Percentiles rank a stretch among this genome's conserved stretches.
Evolutionary conservation across 2,329 filamentous ascomycete species (phyloP).

Genomic region (Colletotrichum sp.): DNA sequence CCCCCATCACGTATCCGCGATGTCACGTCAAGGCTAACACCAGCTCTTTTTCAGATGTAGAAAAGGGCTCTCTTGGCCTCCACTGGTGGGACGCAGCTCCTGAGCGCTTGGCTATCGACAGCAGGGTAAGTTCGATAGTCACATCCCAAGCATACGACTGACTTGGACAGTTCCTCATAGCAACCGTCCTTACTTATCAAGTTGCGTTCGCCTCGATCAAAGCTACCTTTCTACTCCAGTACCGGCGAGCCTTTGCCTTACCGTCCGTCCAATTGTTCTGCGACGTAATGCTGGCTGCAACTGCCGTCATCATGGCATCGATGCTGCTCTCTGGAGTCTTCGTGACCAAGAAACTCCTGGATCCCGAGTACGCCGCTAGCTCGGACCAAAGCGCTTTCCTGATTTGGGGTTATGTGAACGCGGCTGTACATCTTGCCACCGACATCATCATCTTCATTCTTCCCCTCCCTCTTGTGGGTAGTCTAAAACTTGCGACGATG

Average conservation of each 20-base stretch:
- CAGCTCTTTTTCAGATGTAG: not conserved
- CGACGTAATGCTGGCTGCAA: not conserved
- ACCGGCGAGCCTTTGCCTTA: conserved; percentile 34
- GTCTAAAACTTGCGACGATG: not conserved
- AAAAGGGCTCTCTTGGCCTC: not conserved
- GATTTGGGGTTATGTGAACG: not conserved
- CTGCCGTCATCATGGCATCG: not conserved
- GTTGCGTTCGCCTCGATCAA: conserved; percentile 33
- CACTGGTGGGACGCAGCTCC: not conserved
- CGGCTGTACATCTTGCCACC: not conserved
- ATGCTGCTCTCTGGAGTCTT: not conserved
- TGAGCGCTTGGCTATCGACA: not conserved
- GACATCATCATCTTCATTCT: conserved; percentile 20
- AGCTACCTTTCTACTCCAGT: conserved; percentile 39
- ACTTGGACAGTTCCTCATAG: not conserved
- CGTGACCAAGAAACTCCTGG: not conserved
- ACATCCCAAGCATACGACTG: fast-evolving
- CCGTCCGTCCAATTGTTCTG: not conserved
- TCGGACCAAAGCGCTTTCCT: not conserved
- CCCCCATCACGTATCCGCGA: not conserved
- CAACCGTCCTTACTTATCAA: conserved; percentile 32
- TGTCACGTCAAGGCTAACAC: not conserved
- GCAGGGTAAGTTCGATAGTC: not conserved
- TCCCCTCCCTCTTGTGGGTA: not conserved
- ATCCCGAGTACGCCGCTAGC: not conserved